A percentile compares a stretch with the other conserved stretches of the same genome.
These are phyloP conservation scores for Coemansia sp. DNA, from an alignment of 192 early-diverging fungal species.

Conservation along the genomic window DNA sequence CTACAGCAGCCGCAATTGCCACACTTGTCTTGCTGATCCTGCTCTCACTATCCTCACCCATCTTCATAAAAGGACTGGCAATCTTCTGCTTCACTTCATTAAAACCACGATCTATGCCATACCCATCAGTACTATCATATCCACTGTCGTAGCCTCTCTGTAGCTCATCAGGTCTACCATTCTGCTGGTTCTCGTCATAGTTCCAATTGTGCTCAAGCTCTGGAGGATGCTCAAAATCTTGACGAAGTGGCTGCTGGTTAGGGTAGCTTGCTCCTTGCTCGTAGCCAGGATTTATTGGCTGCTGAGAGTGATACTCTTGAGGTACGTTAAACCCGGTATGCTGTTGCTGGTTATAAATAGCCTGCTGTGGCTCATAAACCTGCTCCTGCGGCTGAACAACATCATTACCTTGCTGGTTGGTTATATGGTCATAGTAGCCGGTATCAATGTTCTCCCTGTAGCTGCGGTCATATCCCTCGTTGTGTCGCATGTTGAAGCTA, in stretches of 20 bases:
- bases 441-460: neutral
- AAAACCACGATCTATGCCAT: neutral
- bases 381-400: neutral
- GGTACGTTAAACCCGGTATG: neutral
- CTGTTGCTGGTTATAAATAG: neutral
- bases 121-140: neutral
- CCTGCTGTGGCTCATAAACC: neutral
- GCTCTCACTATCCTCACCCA: neutral
- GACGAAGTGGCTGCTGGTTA: neutral
- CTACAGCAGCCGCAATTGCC: neutral
- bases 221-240: neutral
- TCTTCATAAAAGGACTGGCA: neutral
- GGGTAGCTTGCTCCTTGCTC: neutral
- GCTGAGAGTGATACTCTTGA: neutral
- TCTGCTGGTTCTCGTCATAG: neutral
- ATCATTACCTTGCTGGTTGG: neutral
- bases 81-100: neutral
- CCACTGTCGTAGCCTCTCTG: neutral
- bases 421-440: neutral
- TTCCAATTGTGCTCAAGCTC: neutral
- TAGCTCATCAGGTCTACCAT: neutral
- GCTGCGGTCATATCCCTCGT: neutral
- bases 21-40: neutral
- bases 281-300: neutral
- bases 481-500: neutral